phyloP scores from a whole-genome alignment of 2,329 filamentous ascomycete species.

The Furcasterigmium sp. region DNA sequence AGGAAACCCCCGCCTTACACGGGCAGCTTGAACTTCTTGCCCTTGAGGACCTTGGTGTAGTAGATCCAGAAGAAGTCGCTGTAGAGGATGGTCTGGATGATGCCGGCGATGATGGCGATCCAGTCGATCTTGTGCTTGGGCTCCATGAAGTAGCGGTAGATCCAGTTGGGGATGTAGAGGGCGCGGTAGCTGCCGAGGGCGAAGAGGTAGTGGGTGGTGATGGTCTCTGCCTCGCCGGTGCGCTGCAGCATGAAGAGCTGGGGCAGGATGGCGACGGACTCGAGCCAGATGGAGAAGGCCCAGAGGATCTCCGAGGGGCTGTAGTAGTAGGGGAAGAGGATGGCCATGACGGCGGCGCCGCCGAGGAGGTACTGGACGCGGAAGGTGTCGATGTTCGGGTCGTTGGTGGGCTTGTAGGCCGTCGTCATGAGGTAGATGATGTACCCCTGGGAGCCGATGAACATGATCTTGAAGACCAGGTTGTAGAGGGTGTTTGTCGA shows the following conservation, averaged over 20 bases:
- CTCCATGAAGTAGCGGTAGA: slow-evolving; percentile 82
- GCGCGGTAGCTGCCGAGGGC: slow-evolving; percentile 87
- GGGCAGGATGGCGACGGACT: slow-evolving; percentile 91
- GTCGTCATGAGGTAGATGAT: slow-evolving; percentile 98
- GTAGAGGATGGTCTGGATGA: slow-evolving; percentile 92
- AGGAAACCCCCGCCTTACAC: slow-evolving; percentile 58
- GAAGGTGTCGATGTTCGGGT: slow-evolving; percentile 96
- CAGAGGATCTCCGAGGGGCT: slow-evolving; percentile 81
- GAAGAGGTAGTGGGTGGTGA: slow-evolving; percentile 96
- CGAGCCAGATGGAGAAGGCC: slow-evolving; percentile 98
- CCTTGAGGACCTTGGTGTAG: slow-evolving; percentile 91
- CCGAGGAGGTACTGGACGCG: slow-evolving; percentile 90
- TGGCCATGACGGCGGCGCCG: slow-evolving; percentile 69
- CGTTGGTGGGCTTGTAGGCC: slow-evolving; percentile 95
- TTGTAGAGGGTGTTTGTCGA: slow-evolving; percentile 84
- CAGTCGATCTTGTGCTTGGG: slow-evolving; percentile 68
- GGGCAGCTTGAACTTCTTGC: slow-evolving; percentile 81
- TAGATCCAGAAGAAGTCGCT: slow-evolving; percentile 99
- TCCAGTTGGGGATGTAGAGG: slow-evolving; percentile 98
- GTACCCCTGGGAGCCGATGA: slow-evolving; percentile 85
- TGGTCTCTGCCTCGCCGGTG: slow-evolving; percentile 98
- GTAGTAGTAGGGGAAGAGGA: slow-evolving; percentile 84
- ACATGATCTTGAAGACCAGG: slow-evolving; percentile 91
- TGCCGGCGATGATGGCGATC: slow-evolving; percentile 81
- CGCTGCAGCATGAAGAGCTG: slow-evolving; percentile 98